phyloP scores from a whole-genome alignment of 352 stramenopile genomes.

The Globisporangium orthogonon region DNA sequence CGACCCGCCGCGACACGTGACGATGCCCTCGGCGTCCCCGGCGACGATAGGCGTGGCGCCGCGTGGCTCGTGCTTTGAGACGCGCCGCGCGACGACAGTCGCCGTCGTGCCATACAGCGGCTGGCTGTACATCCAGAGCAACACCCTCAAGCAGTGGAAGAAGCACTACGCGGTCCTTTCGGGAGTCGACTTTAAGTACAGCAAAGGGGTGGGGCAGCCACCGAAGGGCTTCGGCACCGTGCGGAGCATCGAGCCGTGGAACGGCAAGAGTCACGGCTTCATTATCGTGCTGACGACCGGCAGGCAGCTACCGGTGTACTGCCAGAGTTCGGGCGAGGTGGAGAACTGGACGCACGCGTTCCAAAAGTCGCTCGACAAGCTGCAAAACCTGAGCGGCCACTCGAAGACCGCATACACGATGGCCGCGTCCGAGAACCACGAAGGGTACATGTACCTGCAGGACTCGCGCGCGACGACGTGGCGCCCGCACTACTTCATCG shows the following conservation, averaged over 20 bases:
- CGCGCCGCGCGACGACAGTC: slow-evolving; percentile 37
- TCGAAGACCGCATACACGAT: slow-evolving; percentile 73
- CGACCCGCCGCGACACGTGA: slow-evolving; percentile 16
- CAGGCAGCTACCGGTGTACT: slow-evolving; percentile 41
- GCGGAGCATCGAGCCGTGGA: slow-evolving; percentile 31
- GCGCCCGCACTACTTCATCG: slow-evolving; percentile 53
- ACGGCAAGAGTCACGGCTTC: slow-evolving; percentile 40
- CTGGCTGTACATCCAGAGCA: slow-evolving; percentile 59
- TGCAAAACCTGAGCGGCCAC: slow-evolving; percentile 36
- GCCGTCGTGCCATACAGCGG: slow-evolving; percentile 54
- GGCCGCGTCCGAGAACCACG: slow-evolving; percentile 52
- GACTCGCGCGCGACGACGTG: slow-evolving; percentile 44
- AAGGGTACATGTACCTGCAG: slow-evolving; percentile 63
- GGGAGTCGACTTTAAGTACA: slow-evolving; percentile 72
- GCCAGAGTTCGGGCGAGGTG: slow-evolving; percentile 30
- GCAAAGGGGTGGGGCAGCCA: slow-evolving; percentile 45
- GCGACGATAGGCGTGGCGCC: neutral
- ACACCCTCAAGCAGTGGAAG: slow-evolving; percentile 65
- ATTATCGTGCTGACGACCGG: slow-evolving; percentile 43
- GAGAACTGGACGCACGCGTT: slow-evolving; percentile 44
- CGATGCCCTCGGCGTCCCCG: slow-evolving; percentile 3
- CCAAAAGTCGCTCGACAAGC: slow-evolving; percentile 48
- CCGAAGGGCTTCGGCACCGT: slow-evolving; percentile 67
- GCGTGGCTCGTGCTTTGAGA: slow-evolving; percentile 61
- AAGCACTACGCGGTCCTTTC: slow-evolving; percentile 65